Percentiles rank a stretch among this genome's conserved stretches.
These are phyloP conservation scores for Cordyceps tenuipes DNA, from an alignment of 2,329 filamentous ascomycete species.

Conservation along the genomic window DNA sequence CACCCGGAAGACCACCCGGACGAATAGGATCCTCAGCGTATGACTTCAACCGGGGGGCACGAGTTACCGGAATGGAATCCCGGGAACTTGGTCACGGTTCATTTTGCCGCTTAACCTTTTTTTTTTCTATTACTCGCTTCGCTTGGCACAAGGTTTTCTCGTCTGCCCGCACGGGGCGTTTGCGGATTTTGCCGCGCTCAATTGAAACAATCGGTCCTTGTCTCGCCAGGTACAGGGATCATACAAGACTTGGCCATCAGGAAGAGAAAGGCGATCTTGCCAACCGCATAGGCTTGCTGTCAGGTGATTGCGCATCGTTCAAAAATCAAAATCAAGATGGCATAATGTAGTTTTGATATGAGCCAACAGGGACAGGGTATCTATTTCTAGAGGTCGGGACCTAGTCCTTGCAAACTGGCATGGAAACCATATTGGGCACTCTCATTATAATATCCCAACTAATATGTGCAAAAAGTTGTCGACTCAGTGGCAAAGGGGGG, in stretches of 20 bases:
- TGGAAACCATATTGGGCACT: background rate
- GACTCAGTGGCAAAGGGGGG: background rate
- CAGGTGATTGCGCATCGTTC: constrained; percentile 7
- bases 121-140: background rate
- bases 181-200: too few species aligned
- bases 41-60: background rate
- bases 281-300: constrained; percentile 6
- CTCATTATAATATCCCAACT: background rate
- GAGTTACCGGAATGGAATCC: too few species aligned
- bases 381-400: background rate
- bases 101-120: background rate
- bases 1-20: background rate
- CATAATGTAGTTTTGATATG: background rate
- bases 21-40: background rate
- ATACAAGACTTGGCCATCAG: background rate
- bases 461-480: background rate
- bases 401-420: background rate
- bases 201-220: too few species aligned
- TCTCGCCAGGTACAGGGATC: background rate
- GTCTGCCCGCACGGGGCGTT: too few species aligned
- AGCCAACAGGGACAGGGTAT: background rate
- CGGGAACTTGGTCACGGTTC: too few species aligned
- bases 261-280: background rate
- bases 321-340: background rate
- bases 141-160: too few species aligned